These are phyloP conservation scores for Tarenaya hassleriana DNA, from an alignment of 345 rosid species.

Conservation along the genomic window DNA sequence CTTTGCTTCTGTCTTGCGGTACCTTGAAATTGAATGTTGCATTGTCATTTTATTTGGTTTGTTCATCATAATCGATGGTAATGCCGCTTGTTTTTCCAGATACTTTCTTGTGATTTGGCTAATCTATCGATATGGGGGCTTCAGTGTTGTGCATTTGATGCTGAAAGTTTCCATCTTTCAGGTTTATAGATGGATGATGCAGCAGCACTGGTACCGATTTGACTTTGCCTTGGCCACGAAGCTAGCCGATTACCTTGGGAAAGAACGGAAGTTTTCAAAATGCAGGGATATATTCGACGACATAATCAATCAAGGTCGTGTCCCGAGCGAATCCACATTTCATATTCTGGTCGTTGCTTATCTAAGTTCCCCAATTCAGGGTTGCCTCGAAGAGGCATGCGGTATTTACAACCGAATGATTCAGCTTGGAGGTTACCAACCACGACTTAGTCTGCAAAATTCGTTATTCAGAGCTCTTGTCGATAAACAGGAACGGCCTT, in stretches of 20 bases:
- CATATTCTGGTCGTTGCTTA: slow-evolving; percentile 75
- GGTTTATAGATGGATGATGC: slow-evolving; percentile 95
- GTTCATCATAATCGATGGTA: neutral
- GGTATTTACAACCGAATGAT: slow-evolving; percentile 77
- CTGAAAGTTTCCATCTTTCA: slow-evolving; percentile 26
- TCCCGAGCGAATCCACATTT: slow-evolving; percentile 85
- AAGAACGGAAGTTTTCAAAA: slow-evolving; percentile 63
- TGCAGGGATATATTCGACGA: slow-evolving; percentile 79
- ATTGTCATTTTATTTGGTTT: neutral
- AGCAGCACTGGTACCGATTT: slow-evolving; percentile 72
- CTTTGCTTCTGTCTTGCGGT: neutral
- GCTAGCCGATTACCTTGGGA: slow-evolving; percentile 82
- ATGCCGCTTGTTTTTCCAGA: neutral
- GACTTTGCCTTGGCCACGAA: slow-evolving; percentile 85
- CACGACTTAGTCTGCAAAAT: slow-evolving; percentile 65
- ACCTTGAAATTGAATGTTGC: neutral
- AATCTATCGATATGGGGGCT: neutral
- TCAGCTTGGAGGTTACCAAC: slow-evolving; percentile 81
- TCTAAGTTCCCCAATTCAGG: slow-evolving; percentile 58
- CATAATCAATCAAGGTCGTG: slow-evolving; percentile 76
- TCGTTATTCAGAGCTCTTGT: slow-evolving; percentile 70
- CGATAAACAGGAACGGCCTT: slow-evolving; percentile 43
- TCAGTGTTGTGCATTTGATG: neutral
- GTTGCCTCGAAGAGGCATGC: slow-evolving; percentile 77
- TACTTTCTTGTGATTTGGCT: neutral